These are phyloP conservation scores for Schizochytrium sp. DNA, from an alignment of 108 stramenopile species.

Conservation along the genomic window DNA sequence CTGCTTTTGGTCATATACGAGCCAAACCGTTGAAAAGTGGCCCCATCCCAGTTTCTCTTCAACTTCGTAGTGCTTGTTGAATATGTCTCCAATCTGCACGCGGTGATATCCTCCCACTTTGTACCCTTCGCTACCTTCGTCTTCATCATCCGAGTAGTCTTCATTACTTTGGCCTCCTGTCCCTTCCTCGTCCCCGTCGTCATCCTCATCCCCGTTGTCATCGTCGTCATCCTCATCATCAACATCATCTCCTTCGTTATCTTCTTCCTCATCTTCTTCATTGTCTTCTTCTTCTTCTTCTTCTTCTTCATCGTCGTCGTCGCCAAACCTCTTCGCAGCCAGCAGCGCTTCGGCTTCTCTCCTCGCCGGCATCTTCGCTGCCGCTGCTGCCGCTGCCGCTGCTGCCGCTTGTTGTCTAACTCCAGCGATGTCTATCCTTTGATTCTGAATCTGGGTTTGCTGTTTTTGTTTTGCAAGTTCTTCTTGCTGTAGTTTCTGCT, in stretches of 20 bases:
- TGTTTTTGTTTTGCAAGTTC: too few relatives aligned
- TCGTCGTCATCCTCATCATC: background rate
- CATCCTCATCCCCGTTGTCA: background rate
- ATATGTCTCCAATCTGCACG: conserved; percentile 92
- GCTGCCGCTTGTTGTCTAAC: too few relatives aligned
- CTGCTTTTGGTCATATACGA: conserved; percentile 76
- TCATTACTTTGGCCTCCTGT: conserved; percentile 67
- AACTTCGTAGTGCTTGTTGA: conserved; percentile 81
- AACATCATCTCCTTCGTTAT: too few relatives aligned
- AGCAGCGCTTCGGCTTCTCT: too few relatives aligned
- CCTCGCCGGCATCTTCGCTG: too few relatives aligned
- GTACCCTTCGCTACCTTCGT: conserved; percentile 90
- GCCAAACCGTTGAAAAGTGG: conserved; percentile 99
- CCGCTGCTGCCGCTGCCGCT: too few relatives aligned
- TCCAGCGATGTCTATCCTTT: too few relatives aligned
- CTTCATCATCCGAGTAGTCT: conserved; percentile 93
- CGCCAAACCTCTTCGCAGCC: background rate
- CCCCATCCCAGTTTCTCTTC: conserved; percentile 99
- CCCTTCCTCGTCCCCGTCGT: background rate
- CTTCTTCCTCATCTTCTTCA: background rate
- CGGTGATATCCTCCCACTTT: conserved; percentile 94
- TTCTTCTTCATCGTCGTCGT: background rate
- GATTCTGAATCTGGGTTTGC: too few relatives aligned
- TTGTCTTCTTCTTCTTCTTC: background rate
- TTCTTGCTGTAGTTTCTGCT: too few relatives aligned